Conservation (phyloP, 768 basidiomycete genomes). For the Leccinellum rugosiceps region DNA sequence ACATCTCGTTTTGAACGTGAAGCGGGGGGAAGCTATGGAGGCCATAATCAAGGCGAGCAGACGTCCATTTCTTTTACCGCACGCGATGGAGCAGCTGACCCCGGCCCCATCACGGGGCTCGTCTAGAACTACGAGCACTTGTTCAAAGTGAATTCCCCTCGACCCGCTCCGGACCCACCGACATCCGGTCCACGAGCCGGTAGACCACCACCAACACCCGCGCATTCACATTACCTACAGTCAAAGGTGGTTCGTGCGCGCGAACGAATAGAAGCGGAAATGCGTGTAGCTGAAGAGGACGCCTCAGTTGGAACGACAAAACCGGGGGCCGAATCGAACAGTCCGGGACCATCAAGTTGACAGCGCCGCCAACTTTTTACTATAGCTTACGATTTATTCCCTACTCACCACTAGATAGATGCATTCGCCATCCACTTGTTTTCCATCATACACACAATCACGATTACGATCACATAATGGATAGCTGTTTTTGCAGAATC, state of each 20-base stretch:
- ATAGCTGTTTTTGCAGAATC: neutral
- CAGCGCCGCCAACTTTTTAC: neutral
- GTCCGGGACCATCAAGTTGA: constrained; percentile 22
- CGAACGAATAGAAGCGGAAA: constrained; percentile 93
- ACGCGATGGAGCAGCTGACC: constrained; percentile 1
- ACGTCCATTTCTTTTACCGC: neutral
- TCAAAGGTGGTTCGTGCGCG: constrained; percentile 95
- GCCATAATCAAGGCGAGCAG: constrained; percentile 64
- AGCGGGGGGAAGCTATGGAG: constrained; percentile 68
- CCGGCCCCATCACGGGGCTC: neutral
- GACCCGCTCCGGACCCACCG: constrained; percentile 50
- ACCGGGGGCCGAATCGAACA: constrained; percentile 17
- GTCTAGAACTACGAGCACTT: constrained; percentile 86
- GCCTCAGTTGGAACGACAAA: constrained; percentile 11
- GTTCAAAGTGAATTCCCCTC: constrained; percentile 84
- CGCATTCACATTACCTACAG: constrained; percentile 88
- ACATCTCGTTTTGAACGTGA: constrained; percentile 85
- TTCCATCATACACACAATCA: constrained; percentile 13
- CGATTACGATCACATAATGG: constrained; percentile 12
- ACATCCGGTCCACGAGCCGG: constrained; percentile 36
- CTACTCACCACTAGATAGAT: constrained; percentile 19
- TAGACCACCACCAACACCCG: constrained; percentile 40
- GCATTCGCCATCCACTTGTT: constrained; percentile 16
- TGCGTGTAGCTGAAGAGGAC: constrained; percentile 30
- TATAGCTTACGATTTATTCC: constrained; percentile 16